Evolutionary conservation across 228 moss, liverwort and hornwort species (phyloP), one percentile per base, ranked within the genome.

Genomic region (Sphagnum fallax): DNA sequence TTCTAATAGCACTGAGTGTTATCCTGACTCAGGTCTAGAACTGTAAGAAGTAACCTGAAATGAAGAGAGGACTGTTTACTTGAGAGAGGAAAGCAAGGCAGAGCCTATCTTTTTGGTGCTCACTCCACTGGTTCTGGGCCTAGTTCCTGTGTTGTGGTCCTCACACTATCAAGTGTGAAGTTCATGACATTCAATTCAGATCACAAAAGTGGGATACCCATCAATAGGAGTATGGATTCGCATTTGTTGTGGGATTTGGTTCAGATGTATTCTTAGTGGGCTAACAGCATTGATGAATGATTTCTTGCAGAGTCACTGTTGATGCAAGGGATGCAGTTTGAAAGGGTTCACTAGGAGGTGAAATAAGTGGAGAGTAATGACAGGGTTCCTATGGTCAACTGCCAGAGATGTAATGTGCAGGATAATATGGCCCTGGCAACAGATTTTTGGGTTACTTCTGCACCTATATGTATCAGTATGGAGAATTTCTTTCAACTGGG

Each of bases 131-230:
- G 71, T 57, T 88, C 73, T 84, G 88, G 74, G 77, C 84, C 51
- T 88, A 84, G 70, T 88, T 84, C 75, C 69, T 88, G 65, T 88
- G 88, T 81, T 88, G 88, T 67, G 75, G 82, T 71, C 88, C 88
- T 66, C 81, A 84, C 72, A 32, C 32, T 32, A 1, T 32, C 2
- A 32, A 32, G 2, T 32, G 32, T 32, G 32, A 32, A 32, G 32
- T 32, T 2, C 32, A 32, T 32, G 32, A 32, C 32, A 0, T 32
- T 32, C 32, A 32, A 32, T 32, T 32, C 2, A 32, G 32, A 32
- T 32, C 32, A 32, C 32, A 32, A 32, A 32, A 32, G 32, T 32
- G 32, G 32, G 32, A 32, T 32, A 32, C 32, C 32, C 32, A 32
- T 32, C 32, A 32, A 32, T 32, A 32, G 32, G 32, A 32, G 32